These are phyloP conservation scores for Colletotrichum zoysiae DNA, from an alignment of 2,329 filamentous ascomycete species.

Conservation along the genomic window DNA sequence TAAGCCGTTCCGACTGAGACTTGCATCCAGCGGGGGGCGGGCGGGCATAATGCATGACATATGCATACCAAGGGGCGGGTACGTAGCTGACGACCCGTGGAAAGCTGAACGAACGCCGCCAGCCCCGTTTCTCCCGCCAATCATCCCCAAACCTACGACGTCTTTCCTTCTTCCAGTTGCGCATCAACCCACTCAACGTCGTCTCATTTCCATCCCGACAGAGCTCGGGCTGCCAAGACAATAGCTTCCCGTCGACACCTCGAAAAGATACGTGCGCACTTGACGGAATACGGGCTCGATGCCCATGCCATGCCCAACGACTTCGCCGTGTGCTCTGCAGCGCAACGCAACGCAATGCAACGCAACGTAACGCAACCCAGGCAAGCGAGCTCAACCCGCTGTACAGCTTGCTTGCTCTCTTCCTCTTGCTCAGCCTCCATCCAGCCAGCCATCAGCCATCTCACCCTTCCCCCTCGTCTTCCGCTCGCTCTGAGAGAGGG, in stretches of 20 bases:
- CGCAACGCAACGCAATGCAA: neutral
- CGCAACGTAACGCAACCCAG: neutral
- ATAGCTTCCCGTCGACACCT: constrained; percentile 30
- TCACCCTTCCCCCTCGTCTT: constrained; percentile 11
- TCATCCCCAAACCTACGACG: constrained; percentile 6
- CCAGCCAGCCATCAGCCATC: neutral
- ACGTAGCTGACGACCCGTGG: neutral
- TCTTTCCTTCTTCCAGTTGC: constrained; percentile 14
- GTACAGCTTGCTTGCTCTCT: too few species aligned
- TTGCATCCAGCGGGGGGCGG: constrained; percentile 35
- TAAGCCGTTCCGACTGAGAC: constrained; percentile 24
- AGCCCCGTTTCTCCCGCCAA: constrained; percentile 28
- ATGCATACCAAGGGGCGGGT: constrained; percentile 23
- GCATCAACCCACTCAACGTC: constrained; percentile 38
- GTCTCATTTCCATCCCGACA: constrained; percentile 23
- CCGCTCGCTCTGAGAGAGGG: constrained; percentile 1
- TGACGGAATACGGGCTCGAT: constrained; percentile 9
- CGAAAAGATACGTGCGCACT: constrained; percentile 24
- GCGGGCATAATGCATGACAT: constrained; percentile 33
- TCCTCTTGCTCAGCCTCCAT: too few species aligned
- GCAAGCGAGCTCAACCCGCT: constrained; percentile 27
- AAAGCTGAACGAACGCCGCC: constrained; percentile 15
- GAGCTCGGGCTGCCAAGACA: constrained; percentile 36
- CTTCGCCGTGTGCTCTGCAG: constrained; percentile 18
- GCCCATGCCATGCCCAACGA: constrained; percentile 2